These are phyloP conservation scores for Botrytis medusae DNA, from an alignment of 2,329 filamentous ascomycete genomes.

Conservation along the genomic window DNA sequence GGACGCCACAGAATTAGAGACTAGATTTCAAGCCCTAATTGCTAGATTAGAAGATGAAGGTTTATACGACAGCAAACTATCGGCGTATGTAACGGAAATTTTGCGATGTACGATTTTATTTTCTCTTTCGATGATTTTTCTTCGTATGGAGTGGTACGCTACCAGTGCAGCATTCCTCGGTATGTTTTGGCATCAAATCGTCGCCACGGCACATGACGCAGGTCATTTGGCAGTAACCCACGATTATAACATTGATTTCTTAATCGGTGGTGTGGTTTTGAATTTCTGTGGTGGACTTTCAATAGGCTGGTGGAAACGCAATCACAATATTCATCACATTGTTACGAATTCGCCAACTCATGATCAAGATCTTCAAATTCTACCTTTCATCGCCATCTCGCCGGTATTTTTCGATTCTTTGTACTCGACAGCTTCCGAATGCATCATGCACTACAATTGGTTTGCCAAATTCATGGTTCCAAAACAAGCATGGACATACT, in stretches of 20 bases:
- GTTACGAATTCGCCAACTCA: slow-evolving; percentile 94
- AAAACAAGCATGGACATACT: slow-evolving; percentile 82
- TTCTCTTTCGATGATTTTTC: slow-evolving; percentile 57
- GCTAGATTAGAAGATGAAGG: slow-evolving; percentile 52
- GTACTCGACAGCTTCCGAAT: slow-evolving; percentile 79
- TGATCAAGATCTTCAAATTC: slow-evolving; percentile 90
- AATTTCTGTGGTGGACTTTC: slow-evolving; percentile 91
- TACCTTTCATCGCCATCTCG: slow-evolving; percentile 85
- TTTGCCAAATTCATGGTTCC: slow-evolving; percentile 70
- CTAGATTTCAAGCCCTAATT: slow-evolving; percentile 12
- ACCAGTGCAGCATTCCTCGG: slow-evolving; percentile 75
- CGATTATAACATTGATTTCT: slow-evolving; percentile 75
- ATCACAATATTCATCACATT: slow-evolving; percentile 95
- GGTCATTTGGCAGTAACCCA: slow-evolving; percentile 98
- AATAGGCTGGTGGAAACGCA: slow-evolving; percentile 95
- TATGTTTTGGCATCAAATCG: slow-evolving; percentile 88
- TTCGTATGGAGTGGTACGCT: slow-evolving; percentile 65
- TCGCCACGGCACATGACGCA: slow-evolving; percentile 92
- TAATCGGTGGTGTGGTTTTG: slow-evolving; percentile 86
- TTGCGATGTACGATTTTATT: slow-evolving; percentile 73
- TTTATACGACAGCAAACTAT: slow-evolving; percentile 82
- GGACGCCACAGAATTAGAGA: background rate
- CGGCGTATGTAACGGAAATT: slow-evolving; percentile 72
- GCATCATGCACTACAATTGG: slow-evolving; percentile 74
- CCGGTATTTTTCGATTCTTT: slow-evolving; percentile 75